These are phyloP conservation scores for Nematocida sp. DNA, from an alignment of 371 early-diverging fungal genomes.

Conservation along the genomic window DNA sequence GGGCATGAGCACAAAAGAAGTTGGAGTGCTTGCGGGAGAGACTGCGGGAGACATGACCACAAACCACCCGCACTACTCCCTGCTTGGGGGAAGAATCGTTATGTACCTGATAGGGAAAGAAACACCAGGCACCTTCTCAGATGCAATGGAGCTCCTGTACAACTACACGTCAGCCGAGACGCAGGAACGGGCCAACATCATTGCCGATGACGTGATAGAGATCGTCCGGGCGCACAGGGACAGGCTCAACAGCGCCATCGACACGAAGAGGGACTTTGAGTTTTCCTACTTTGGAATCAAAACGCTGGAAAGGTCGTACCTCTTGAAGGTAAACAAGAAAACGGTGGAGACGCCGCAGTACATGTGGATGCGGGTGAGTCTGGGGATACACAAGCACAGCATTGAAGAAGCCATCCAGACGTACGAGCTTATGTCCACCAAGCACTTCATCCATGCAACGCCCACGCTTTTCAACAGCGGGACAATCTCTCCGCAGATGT, in stretches of 20 bases:
- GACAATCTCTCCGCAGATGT: conserved; percentile 84
- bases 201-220: conserved; percentile 72
- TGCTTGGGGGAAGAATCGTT: conserved; percentile 88
- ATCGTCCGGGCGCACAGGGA: conserved; percentile 72
- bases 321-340: conserved; percentile 73
- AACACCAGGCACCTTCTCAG: conserved; percentile 80
- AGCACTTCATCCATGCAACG: conserved; percentile 91
- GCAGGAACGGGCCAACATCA: conserved; percentile 67
- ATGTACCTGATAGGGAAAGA: conserved; percentile 91
- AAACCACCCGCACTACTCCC: conserved; percentile 89
- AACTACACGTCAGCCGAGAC: conserved; percentile 66
- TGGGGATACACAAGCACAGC: conserved; percentile 90
- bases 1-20: conserved; percentile 36
- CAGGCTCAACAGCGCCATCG: conserved; percentile 76
- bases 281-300: conserved; percentile 97
- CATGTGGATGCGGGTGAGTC: conserved; percentile 91
- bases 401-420: conserved; percentile 84
- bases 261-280: conserved; percentile 84
- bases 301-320: conserved; percentile 87
- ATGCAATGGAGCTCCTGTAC: conserved; percentile 77
- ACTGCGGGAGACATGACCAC: conserved; percentile 66
- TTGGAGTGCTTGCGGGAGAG: conserved; percentile 40
- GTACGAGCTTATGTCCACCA: conserved; percentile 83
- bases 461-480: conserved; percentile 97
- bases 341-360: conserved; percentile 93